Percentiles rank a stretch among this genome's conserved stretches.
Evolutionary conservation across 2,329 filamentous ascomycete genomes (phyloP).

Genomic region (Clonostachys byssicola): DNA sequence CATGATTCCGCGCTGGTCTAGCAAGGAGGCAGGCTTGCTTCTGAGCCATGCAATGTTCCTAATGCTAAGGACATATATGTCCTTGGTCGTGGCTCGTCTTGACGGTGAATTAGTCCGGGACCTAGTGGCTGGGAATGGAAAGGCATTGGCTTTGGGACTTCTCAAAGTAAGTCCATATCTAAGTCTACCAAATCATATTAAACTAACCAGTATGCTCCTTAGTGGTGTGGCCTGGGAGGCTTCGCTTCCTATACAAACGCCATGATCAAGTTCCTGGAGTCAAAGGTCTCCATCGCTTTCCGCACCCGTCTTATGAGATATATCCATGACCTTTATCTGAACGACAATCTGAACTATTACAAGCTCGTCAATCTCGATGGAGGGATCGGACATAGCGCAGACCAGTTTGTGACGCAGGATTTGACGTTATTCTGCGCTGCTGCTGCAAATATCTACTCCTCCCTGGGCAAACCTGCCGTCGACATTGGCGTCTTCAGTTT

Average conservation of each 20-base stretch:
- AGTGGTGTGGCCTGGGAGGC: conserved; percentile 90
- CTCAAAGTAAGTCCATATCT: conserved; percentile 53
- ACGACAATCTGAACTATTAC: conserved; percentile 93
- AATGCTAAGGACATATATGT: conserved; percentile 89
- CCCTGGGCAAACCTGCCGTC: conserved; percentile 95
- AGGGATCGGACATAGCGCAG: conserved; percentile 84
- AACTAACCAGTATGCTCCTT: not conserved
- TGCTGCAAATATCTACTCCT: conserved; percentile 90
- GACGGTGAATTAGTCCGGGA: conserved; percentile 97
- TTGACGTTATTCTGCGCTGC: conserved; percentile 92
- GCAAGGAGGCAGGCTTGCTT: conserved; percentile 89
- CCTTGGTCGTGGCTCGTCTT: conserved; percentile 83
- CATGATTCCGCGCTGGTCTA: conserved; percentile 93
- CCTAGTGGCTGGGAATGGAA: conserved; percentile 90
- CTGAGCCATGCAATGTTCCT: conserved; percentile 87
- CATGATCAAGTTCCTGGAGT: conserved; percentile 98
- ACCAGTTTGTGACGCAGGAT: conserved; percentile 97
- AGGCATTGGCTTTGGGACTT: conserved; percentile 82
- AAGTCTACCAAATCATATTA: not conserved
- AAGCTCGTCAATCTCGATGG: conserved; percentile 91
- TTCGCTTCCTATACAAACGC: conserved; percentile 97
- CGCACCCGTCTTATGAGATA: conserved; percentile 91
- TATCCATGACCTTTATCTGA: conserved; percentile 95
- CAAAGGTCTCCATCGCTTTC: conserved; percentile 97
- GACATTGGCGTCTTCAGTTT: conserved; percentile 98